phyloP scores from a whole-genome alignment of 768 basidiomycete species.

The Agaricus subrufescens region DNA sequence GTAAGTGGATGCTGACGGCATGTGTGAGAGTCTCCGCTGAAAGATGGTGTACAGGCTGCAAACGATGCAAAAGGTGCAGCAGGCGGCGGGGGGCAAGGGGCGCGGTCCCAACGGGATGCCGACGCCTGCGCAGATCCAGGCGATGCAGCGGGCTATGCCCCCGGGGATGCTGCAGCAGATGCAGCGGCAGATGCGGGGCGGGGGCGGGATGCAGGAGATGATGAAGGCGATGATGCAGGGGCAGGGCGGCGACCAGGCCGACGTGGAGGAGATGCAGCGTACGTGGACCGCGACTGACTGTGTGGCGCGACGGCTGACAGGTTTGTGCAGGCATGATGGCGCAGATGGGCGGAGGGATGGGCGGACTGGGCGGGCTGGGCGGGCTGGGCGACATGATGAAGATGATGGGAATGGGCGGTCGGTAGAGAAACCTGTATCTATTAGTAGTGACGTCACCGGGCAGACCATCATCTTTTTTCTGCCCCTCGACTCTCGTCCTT shows the following conservation, averaged over 20 bases:
- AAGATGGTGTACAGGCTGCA: conserved; percentile 48
- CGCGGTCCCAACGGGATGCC: conserved; percentile 87
- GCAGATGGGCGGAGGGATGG: conserved; percentile 74
- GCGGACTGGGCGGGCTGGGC: conserved; percentile 54
- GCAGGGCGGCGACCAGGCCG: conserved; percentile 82
- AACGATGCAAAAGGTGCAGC: conserved; percentile 92
- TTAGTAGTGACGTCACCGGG: no score
- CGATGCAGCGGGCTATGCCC: conserved; percentile 94
- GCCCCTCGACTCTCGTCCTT: background rate
- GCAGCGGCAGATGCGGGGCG: conserved; percentile 74
- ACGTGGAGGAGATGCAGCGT: conserved; percentile 96
- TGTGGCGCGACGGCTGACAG: conserved; percentile 1
- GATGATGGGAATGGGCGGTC: conserved; percentile 79
- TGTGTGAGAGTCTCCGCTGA: background rate
- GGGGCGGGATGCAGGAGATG: conserved; percentile 95
- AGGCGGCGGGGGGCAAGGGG: conserved; percentile 79
- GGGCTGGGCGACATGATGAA: conserved; percentile 63
- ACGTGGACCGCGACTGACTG: conserved; percentile 19
- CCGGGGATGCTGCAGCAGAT: conserved; percentile 95
- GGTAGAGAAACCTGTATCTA: conserved; percentile 14
- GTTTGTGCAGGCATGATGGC: conserved; percentile 74
- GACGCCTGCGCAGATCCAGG: conserved; percentile 88
- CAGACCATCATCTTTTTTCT: background rate
- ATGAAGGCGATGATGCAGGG: conserved; percentile 98
- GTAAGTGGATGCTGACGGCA: conserved; percentile 30